Evolutionary conservation across 768 basidiomycete species (phyloP), one percentile per base, ranked within the genome.

Genomic region (Boletus rufocinnamomeus): DNA sequence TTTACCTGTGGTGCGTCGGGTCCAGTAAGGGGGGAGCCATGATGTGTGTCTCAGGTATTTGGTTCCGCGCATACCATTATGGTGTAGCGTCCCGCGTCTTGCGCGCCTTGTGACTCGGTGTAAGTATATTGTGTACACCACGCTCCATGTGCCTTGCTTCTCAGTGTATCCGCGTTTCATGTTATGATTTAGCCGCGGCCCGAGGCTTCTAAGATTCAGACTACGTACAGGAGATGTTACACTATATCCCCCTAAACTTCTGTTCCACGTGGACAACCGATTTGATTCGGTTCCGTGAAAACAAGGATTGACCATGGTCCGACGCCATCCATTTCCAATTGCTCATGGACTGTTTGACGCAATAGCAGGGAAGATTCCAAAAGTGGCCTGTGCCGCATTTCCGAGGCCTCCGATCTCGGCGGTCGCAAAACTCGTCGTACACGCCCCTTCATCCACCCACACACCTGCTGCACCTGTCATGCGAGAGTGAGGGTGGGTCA

Each of bases 391-490:
- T 7, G 43, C 38, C 1, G n/a, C 52, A 46, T 37, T 16, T 32
- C 35, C 47, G 4, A n/a, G 35, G 45, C n/a, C 25, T 2, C 25
- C 30, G 11, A 50, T 13, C 17, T 13, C 7, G 16, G 61, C 41
- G 10, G 63, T 68, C 8, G 55, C 54, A 52, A 30, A 37, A 34
- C 53, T 38, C 0, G 40, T 49, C 32, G 55, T 41, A 37, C 67
- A 69, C 0, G 51, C 9, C 6, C 67, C 64, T 0, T 58, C 44
- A 5, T 66, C 49, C 17, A 28, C 34, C 67, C 67, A 68, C 34
- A 61, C 67, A 4, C 58, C 67, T 3, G 59, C 67, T 2, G 52
- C 1, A 23, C 64, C 67, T 69, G 25, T 51, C 7, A 44, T 30
- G 2, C 11, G 6, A 25, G 11, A 13, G 37, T 2, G 23, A 52